Percentiles rank a stretch among this genome's conserved stretches.
These are phyloP conservation scores for Annona squamosa DNA, from an alignment of 164 flowering plant species.

Conservation along the genomic window DNA sequence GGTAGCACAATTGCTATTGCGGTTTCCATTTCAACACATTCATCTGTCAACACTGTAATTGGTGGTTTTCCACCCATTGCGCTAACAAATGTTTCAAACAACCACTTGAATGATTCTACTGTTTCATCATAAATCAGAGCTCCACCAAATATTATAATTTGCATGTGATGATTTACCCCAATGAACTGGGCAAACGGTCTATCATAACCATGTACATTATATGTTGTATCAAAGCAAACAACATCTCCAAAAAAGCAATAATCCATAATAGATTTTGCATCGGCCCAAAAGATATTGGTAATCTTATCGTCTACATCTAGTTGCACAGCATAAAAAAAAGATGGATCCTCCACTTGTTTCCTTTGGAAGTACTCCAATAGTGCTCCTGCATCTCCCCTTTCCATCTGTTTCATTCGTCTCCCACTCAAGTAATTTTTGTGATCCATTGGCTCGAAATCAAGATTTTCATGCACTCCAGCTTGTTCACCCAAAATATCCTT, in stretches of 20 bases:
- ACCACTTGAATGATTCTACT: background rate
- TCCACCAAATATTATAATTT: slow-evolving; percentile 4
- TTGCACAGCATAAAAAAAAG: slow-evolving; percentile 1
- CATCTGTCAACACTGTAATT: slow-evolving; percentile 5
- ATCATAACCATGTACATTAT: background rate
- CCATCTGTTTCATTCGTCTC: background rate
- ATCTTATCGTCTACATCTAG: slow-evolving; percentile 1
- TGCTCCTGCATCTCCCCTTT: slow-evolving; percentile 1
- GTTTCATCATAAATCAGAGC: slow-evolving; percentile 5
- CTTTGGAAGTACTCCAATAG: background rate
- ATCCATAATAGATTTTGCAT: slow-evolving; percentile 6
- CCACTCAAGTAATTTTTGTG: background rate
- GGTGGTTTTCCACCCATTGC: slow-evolving; percentile 9
- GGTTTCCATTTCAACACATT: background rate
- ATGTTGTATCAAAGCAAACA: slow-evolving; percentile 5
- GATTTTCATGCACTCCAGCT: background rate
- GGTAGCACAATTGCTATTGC: slow-evolving; percentile 7
- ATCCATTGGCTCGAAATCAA: background rate
- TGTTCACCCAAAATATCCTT: background rate
- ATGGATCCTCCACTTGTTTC: slow-evolving; percentile 4
- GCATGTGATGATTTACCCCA: slow-evolving; percentile 6
- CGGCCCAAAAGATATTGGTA: slow-evolving; percentile 8
- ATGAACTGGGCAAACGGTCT: slow-evolving; percentile 1
- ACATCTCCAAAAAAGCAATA: slow-evolving; percentile 7
- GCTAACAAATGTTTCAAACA: slow-evolving; percentile 1